Conservation (phyloP, 176 grass and related monocot species). For the Tillandsia leiboldiana region DNA sequence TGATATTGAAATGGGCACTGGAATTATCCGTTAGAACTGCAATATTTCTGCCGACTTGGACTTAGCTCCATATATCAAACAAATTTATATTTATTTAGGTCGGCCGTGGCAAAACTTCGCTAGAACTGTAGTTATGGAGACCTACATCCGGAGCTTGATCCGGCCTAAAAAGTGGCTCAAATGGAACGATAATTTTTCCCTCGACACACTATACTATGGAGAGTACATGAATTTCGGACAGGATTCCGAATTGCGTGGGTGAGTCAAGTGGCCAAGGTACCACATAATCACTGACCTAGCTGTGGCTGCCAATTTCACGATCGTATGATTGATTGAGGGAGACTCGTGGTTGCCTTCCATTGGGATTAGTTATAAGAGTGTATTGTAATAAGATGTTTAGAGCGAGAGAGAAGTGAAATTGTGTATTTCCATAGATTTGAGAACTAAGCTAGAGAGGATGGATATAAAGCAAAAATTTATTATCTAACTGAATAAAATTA, state of each 20-base stretch:
- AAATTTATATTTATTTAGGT: slow-evolving; percentile 48
- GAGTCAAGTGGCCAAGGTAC: too few relatives aligned
- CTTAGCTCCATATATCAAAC: background rate
- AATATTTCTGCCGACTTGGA: slow-evolving; percentile 22
- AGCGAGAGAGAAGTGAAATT: too few relatives aligned
- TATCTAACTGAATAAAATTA: too few relatives aligned
- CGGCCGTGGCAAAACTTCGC: slow-evolving; percentile 59
- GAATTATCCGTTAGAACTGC: slow-evolving; percentile 59
- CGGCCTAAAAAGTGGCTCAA: slow-evolving; percentile 21
- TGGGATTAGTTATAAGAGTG: too few relatives aligned
- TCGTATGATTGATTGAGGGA: too few relatives aligned
- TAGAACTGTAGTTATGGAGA: slow-evolving; percentile 44
- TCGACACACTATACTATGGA: slow-evolving; percentile 12
- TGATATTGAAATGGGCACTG: slow-evolving; percentile 46
- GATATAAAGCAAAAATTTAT: too few relatives aligned
- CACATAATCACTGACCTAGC: too few relatives aligned
- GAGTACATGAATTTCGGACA: slow-evolving; percentile 24
- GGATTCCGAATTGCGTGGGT: background rate
- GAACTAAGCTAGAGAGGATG: too few relatives aligned
- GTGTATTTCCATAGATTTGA: too few relatives aligned
- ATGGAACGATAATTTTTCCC: slow-evolving; percentile 32
- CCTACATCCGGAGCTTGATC: slow-evolving; percentile 31
- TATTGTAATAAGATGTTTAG: too few relatives aligned
- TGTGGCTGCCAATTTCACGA: too few relatives aligned
- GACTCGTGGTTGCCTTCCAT: too few relatives aligned